Base-by-base conservation (phyloP, 768 basidiomycete genomes). In the Mycena albidolilacea region DNA sequence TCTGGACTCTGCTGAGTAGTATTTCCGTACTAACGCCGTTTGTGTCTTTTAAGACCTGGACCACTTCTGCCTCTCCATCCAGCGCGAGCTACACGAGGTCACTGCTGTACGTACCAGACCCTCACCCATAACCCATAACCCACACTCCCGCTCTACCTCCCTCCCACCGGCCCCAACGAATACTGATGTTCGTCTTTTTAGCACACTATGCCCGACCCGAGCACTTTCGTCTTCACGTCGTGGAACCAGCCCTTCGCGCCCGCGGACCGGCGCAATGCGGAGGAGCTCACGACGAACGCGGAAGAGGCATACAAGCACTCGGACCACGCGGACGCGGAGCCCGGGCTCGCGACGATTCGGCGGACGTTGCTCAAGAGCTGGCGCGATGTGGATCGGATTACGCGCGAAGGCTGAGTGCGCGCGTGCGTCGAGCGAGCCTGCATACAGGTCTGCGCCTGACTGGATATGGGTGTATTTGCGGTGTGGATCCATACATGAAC, bases 211-310 rank as follows among this genome's bases (percentile, higher is more conserved):
- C 87, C 88, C 41, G 83, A 89, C 30, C 90, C 91, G 0, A 78
- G 85, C 17, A 75, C 83, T 2, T 92, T 87, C 79, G 79, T 92
- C 75, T 91, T 90, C 82, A 88, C 81, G 60, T 66, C 84, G 43
- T 83, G 86, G 80, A 94, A 94, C 80, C 89, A 92, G 80, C 93
- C 93, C 0, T 92, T 94, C 83, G 88, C 90, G 8, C 93, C 93
- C 7, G 84, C 85, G 10, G 91, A 93, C 77, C 83, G 85, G 14
- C 88, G 90, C 54, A 87, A 80, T 23, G 92, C 91, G 0, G 80
- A 86, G 43, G 88, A 90, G 67, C 86, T 94, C 64, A 76, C 88
- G 39, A 77, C 69, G 46, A 79, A 80, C 61, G 80, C 80, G 14
- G 74, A 75, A n/a, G 80, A 84, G 19, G 80, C 83, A 17, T 88